Conservation (phyloP, 441 rosid species). For the Erodium moschatum region DNA sequence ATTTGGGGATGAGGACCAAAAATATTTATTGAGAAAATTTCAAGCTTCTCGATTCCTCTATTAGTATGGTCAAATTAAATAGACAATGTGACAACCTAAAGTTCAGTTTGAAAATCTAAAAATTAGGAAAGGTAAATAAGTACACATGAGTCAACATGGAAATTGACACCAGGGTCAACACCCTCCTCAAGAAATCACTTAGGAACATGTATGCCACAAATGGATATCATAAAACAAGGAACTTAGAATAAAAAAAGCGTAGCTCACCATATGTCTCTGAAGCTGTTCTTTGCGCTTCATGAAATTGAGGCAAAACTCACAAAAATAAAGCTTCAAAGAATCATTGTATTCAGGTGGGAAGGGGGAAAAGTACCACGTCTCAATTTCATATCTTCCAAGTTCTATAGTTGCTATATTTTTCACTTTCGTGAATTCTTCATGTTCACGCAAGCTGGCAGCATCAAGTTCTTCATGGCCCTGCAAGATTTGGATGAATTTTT, state of each 20-base stretch:
- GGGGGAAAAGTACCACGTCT: slow-evolving; percentile 99
- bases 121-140: not conserved
- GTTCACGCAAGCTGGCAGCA: slow-evolving; percentile 98
- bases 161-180: not conserved
- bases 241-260: slow-evolving; percentile 14
- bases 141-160: not conserved
- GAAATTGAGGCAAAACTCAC: slow-evolving; percentile 98
- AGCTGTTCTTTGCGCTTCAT: slow-evolving; percentile 99
- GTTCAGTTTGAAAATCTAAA: not conserved
- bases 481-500: slow-evolving; percentile 4
- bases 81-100: not conserved
- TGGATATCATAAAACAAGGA: slow-evolving; percentile 10
- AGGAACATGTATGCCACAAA: not conserved
- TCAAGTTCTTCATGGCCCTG: slow-evolving; percentile 99
- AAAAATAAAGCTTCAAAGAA: slow-evolving; percentile 84
- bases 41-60: not conserved
- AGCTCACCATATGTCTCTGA: slow-evolving; percentile 96
- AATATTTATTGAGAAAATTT: not conserved
- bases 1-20: not conserved
- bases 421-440: slow-evolving; percentile 96
- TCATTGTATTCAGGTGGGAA: slow-evolving; percentile 98
- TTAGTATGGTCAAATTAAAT: not conserved
- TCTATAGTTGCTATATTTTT: slow-evolving; percentile 95
- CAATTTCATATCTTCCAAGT: slow-evolving; percentile 97
- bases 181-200: not conserved